Percentiles rank a stretch among this genome's conserved stretches.
phyloP scores from a whole-genome alignment of 345 rosid species.

The Lepidium didymum region DNA sequence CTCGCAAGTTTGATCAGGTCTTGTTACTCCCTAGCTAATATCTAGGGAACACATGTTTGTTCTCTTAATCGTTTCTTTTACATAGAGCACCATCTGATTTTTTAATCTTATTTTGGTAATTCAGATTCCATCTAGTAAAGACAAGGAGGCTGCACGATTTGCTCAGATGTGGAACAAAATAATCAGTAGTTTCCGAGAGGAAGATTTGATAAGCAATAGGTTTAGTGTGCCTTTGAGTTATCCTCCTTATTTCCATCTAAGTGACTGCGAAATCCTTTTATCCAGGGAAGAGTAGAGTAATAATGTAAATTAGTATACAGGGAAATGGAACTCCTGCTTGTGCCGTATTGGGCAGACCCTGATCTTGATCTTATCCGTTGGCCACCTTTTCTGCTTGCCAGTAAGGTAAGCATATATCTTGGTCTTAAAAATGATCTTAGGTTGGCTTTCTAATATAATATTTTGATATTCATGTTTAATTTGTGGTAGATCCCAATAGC shows the following conservation, averaged over 20 bases:
- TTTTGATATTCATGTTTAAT: neutral
- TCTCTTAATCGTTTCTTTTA: constrained; percentile 1
- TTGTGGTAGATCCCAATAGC: constrained; percentile 51
- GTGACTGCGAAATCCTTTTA: neutral
- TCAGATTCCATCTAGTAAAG: constrained; percentile 31
- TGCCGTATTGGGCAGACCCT: constrained; percentile 50
- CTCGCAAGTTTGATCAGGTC: constrained; percentile 35
- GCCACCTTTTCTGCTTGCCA: constrained; percentile 61
- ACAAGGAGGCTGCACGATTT: constrained; percentile 40
- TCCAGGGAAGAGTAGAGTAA: neutral
- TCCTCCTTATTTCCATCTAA: neutral
- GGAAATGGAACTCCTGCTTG: constrained; percentile 47
- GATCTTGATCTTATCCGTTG: constrained; percentile 41
- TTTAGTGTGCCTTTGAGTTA: constrained; percentile 9
- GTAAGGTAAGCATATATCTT: constrained; percentile 36
- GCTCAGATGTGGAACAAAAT: constrained; percentile 59
- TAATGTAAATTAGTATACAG: constrained; percentile 18
- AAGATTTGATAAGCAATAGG: constrained; percentile 49
- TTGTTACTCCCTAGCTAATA: constrained; percentile 5
- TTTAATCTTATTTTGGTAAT: constrained; percentile 3
- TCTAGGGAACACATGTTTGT: constrained; percentile 27
- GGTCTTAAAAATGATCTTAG: neutral
- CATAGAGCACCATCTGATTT: constrained; percentile 27
- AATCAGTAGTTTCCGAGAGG: constrained; percentile 52
- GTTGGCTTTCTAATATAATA: neutral